These are phyloP conservation scores for Senecio squalidus DNA, from an alignment of 140 eudicot genomes.

Conservation along the genomic window DNA sequence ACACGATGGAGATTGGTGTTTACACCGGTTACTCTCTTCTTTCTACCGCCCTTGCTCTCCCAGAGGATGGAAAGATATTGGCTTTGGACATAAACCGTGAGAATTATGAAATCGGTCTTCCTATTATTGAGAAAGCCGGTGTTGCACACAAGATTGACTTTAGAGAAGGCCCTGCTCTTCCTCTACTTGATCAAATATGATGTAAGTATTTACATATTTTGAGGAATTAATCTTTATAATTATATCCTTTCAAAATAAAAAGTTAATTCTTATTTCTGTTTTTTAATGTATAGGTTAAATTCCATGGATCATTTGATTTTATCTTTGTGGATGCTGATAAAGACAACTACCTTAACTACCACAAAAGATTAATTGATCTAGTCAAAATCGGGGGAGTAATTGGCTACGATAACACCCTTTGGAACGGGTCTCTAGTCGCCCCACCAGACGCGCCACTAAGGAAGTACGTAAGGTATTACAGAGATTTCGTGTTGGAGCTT, in stretches of 20 bases:
- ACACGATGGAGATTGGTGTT: no score
- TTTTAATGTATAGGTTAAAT: no score
- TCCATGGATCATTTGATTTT: slow-evolving; percentile 35
- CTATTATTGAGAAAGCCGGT: slow-evolving; percentile 17
- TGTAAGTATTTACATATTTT: no score
- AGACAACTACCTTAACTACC: slow-evolving; percentile 9
- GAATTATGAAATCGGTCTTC: slow-evolving; percentile 22
- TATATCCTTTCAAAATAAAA: no score
- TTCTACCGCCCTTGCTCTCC: slow-evolving; percentile 72
- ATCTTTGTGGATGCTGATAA: slow-evolving; percentile 38
- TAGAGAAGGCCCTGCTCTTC: slow-evolving; percentile 27
- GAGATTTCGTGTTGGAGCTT: slow-evolving; percentile 35
- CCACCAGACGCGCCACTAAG: slow-evolving; percentile 38
- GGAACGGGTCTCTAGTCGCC: slow-evolving; percentile 36
- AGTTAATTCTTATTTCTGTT: no score
- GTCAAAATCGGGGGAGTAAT: not conserved
- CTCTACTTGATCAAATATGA: slow-evolving; percentile 19
- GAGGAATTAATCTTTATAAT: no score
- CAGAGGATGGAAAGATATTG: slow-evolving; percentile 59
- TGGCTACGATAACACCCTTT: slow-evolving; percentile 31
- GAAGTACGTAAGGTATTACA: slow-evolving; percentile 37
- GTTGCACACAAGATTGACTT: slow-evolving; percentile 26
- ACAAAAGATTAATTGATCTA: not conserved
- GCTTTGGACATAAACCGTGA: slow-evolving; percentile 30
- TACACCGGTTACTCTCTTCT: no score